Percentiles rank a stretch among this genome's conserved stretches.
These are phyloP conservation scores for Calonectria hawksworthii DNA, from an alignment of 2,329 filamentous ascomycete genomes.

Conservation along the genomic window DNA sequence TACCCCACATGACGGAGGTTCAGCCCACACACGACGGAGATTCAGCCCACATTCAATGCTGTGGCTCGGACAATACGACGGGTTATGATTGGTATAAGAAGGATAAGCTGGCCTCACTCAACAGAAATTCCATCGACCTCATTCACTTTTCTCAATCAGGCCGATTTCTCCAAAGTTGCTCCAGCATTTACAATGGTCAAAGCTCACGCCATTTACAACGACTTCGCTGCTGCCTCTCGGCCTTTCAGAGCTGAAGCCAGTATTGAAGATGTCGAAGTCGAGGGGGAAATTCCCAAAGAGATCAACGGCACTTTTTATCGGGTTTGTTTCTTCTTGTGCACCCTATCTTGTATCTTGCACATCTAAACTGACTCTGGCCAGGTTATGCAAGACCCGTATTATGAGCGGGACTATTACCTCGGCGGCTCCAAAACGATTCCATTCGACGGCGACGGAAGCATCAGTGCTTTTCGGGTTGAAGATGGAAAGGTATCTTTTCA, in stretches of 20 bases:
- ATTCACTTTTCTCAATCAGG: neutral
- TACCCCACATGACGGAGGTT: neutral
- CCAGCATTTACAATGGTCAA: neutral
- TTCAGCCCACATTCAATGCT: neutral
- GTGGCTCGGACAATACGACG: neutral
- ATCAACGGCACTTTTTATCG: neutral
- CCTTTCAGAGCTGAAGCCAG: neutral
- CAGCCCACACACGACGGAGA: neutral
- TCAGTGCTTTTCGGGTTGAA: neutral
- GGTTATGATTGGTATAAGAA: neutral
- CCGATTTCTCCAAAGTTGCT: no score
- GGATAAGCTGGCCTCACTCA: no score
- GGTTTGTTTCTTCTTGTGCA: neutral
- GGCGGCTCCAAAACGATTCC: neutral
- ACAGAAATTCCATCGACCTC: neutral
- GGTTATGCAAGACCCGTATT: slow-evolving; percentile 4
- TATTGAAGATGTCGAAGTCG: neutral
- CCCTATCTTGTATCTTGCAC: no score
- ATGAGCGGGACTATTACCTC: neutral
- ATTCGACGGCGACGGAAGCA: neutral
- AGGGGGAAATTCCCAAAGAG: slow-evolving; percentile 1
- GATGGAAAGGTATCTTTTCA: neutral
- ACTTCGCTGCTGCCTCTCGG: neutral
- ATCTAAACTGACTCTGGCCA: neutral
- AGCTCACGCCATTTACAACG: slow-evolving; percentile 3